Conservation (phyloP, 306 rosid genomes). For the Datisca glomerata region DNA sequence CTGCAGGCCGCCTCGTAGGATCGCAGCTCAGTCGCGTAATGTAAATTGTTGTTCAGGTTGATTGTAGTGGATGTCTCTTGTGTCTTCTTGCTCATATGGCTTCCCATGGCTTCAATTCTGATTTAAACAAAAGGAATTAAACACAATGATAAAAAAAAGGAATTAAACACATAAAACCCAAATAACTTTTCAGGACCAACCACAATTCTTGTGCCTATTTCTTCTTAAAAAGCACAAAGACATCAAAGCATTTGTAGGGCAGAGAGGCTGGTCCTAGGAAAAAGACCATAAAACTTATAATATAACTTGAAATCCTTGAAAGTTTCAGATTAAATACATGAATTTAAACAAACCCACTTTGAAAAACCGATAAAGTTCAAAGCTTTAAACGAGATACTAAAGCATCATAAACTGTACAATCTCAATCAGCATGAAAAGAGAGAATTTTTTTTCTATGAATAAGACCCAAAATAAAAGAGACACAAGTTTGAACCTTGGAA, state of each 20-base stretch:
- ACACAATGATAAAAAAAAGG: constrained; percentile 1
- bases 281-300: too few relatives aligned
- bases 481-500: not conserved
- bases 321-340: too few relatives aligned
- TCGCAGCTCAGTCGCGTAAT: constrained; percentile 49
- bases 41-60: constrained; percentile 25
- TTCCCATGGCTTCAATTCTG: constrained; percentile 50
- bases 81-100: constrained; percentile 61
- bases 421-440: not conserved
- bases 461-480: constrained; percentile 12
- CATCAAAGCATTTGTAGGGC: too few relatives aligned
- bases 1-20: constrained; percentile 81
- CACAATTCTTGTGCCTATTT: too few relatives aligned
- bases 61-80: constrained; percentile 32
- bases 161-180: not conserved
- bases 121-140: constrained; percentile 8
- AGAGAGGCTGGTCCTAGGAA: too few relatives aligned
- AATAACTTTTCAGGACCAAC: not conserved
- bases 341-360: too few relatives aligned
- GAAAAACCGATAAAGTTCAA: too few relatives aligned
- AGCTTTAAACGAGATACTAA: too few relatives aligned
- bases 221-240: too few relatives aligned
- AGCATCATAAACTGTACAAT: too few relatives aligned
- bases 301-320: too few relatives aligned
- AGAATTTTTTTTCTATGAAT: not conserved